These are phyloP conservation scores for Aechmea fasciata DNA, from an alignment of 176 grass and related monocot genomes.

Conservation along the genomic window DNA sequence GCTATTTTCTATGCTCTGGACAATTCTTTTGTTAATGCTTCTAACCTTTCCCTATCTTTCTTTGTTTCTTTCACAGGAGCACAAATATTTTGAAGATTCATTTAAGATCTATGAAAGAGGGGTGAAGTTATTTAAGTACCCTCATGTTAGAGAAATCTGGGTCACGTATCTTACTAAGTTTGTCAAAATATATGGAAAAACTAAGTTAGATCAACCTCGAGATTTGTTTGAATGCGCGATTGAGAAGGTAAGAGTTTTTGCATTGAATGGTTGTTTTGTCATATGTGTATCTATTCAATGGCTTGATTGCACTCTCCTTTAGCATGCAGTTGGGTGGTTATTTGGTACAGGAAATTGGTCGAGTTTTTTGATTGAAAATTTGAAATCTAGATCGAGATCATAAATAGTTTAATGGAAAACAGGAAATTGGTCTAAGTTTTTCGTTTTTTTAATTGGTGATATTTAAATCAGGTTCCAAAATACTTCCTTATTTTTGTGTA, in stretches of 20 bases:
- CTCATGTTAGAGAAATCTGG: slow-evolving; percentile 77
- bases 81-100: slow-evolving; percentile 80
- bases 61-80: slow-evolving; percentile 25
- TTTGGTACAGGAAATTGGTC: neutral
- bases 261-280: too few relatives aligned
- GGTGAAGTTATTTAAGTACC: slow-evolving; percentile 83
- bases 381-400: too few relatives aligned
- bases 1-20: neutral
- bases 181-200: slow-evolving; percentile 56
- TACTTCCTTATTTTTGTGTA: too few relatives aligned
- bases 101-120: slow-evolving; percentile 88
- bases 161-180: slow-evolving; percentile 71
- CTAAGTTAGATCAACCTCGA: slow-evolving; percentile 64
- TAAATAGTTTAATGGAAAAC: too few relatives aligned
- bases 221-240: slow-evolving; percentile 71
- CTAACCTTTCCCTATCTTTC: slow-evolving; percentile 3
- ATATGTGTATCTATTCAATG: neutral
- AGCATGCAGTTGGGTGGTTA: neutral
- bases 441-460: too few relatives aligned
- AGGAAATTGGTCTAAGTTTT: too few relatives aligned
- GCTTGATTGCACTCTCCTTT: neutral
- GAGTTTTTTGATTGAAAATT: too few relatives aligned
- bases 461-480: too few relatives aligned
- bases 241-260: slow-evolving; percentile 39
- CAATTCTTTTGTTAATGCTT: slow-evolving; percentile 6